phyloP scores from a whole-genome alignment of 2,329 filamentous ascomycete genomes.

The Monosporascus sp. region DNA sequence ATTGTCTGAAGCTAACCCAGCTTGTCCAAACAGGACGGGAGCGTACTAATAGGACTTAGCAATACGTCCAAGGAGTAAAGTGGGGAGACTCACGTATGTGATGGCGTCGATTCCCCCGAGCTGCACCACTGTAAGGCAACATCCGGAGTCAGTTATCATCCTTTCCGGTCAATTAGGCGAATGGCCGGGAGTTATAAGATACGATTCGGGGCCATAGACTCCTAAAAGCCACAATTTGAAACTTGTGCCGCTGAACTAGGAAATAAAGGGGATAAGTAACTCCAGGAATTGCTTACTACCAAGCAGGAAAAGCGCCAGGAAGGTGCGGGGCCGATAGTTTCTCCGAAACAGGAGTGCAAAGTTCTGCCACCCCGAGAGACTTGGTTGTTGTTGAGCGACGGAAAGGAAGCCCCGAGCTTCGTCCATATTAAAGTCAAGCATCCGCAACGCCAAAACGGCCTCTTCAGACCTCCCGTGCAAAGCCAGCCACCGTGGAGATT shows the following conservation, averaged over 20 bases:
- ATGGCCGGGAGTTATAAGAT: background rate
- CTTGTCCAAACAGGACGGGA: constrained; percentile 53
- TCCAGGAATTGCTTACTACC: background rate
- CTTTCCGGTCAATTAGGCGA: background rate
- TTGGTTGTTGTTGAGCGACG: constrained; percentile 18
- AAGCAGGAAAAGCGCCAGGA: constrained; percentile 31
- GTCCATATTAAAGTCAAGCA: constrained; percentile 36
- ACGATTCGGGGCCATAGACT: background rate
- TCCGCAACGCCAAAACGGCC: constrained; percentile 35
- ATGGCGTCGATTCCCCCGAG: constrained; percentile 58
- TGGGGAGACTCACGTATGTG: constrained; percentile 42
- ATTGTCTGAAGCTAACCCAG: constrained; percentile 47
- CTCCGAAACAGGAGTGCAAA: constrained; percentile 29
- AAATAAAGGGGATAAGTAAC: background rate
- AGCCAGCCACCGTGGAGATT: constrained; percentile 54
- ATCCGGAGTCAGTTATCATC: background rate
- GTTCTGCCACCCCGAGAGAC: constrained; percentile 26
- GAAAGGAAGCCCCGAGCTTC: constrained; percentile 43
- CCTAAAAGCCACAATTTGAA: background rate
- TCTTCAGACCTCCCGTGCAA: constrained; percentile 39
- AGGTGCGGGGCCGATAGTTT: constrained; percentile 26
- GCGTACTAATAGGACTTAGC: constrained; percentile 42
- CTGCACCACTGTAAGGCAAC: constrained; percentile 49
- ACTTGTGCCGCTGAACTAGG: too few species aligned
- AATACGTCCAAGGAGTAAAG: background rate